phyloP scores from a whole-genome alignment of 2,329 filamentous ascomycete genomes.

The Rutstroemia sp. region DNA sequence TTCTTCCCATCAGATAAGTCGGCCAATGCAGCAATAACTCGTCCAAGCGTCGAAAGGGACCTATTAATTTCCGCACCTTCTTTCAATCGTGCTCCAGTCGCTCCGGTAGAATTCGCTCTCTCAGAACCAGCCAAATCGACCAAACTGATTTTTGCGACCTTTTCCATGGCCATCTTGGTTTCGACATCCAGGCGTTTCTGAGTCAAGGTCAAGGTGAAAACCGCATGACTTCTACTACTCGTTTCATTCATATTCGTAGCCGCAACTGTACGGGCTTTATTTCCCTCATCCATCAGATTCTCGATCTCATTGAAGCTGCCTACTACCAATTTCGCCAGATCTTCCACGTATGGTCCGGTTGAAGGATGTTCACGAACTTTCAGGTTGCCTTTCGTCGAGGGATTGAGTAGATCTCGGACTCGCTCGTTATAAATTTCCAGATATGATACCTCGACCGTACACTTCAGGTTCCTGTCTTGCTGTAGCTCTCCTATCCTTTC shows the following conservation, averaged over 20 bases:
- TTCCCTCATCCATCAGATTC: conserved; percentile 97
- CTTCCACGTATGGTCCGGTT: conserved; percentile 95
- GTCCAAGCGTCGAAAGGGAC: conserved; percentile 89
- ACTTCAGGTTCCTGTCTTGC: conserved; percentile 68
- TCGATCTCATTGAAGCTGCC: conserved; percentile 93
- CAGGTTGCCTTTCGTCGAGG: conserved; percentile 88
- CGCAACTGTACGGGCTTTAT: conserved; percentile 95
- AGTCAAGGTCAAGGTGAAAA: conserved; percentile 92
- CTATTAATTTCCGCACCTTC: conserved; percentile 98
- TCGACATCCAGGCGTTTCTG: conserved; percentile 88
- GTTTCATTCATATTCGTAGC: conserved; percentile 99
- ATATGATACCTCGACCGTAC: conserved; percentile 96
- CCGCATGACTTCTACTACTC: conserved; percentile 93
- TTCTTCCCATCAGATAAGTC: conserved; percentile 83
- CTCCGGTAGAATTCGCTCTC: conserved; percentile 92
- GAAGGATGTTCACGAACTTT: conserved; percentile 97
- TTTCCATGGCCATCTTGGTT: conserved; percentile 95
- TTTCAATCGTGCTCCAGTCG: conserved; percentile 88
- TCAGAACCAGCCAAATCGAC: conserved; percentile 98
- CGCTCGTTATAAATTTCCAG: conserved; percentile 99
- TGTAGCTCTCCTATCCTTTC: conserved; percentile 67
- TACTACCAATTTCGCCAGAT: conserved; percentile 90
- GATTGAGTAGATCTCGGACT: conserved; percentile 91
- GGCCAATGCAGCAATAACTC: conserved; percentile 92
- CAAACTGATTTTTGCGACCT: conserved; percentile 94